Percentiles rank a stretch among this genome's conserved stretches.
Evolutionary conservation across 164 flowering plant genomes (phyloP).

Genomic region (Magnolia kwangsiensis): DNA sequence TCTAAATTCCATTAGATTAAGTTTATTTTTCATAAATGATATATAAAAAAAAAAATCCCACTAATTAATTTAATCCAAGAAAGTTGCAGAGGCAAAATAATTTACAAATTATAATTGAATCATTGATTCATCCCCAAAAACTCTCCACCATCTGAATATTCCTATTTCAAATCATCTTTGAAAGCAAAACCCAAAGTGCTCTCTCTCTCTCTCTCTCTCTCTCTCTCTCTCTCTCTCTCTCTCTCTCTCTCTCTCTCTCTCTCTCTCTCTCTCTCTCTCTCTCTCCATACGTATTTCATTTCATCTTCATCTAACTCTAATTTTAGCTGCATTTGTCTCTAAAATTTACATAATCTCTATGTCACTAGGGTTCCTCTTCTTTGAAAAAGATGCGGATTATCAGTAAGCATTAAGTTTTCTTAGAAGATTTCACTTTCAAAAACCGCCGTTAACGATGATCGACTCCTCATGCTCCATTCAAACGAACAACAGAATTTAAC

Average conservation of each 20-base stretch:
- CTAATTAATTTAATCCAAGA: no score
- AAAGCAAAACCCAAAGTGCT: no score
- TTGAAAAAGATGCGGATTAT: slow-evolving; percentile 48
- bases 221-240: no score
- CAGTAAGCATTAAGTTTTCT: slow-evolving; percentile 56
- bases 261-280: neutral
- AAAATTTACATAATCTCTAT: neutral
- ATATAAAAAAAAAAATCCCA: no score
- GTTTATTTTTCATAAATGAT: no score
- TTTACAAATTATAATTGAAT: no score
- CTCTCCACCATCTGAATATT: no score
- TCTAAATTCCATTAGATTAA: no score
- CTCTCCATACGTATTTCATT: neutral
- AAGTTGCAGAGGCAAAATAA: no score
- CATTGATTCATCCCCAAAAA: no score
- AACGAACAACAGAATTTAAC: slow-evolving; percentile 37
- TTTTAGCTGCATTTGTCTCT: neutral
- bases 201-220: no score
- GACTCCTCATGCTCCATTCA: slow-evolving; percentile 45
- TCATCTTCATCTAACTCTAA: neutral
- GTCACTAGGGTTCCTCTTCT: neutral
- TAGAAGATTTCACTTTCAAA: slow-evolving; percentile 58
- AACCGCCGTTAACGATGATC: slow-evolving; percentile 14
- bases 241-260: neutral
- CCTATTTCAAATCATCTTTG: no score